Conservation (phyloP, 495 filamentous ascomycete species). For the Letharia lupina region DNA sequence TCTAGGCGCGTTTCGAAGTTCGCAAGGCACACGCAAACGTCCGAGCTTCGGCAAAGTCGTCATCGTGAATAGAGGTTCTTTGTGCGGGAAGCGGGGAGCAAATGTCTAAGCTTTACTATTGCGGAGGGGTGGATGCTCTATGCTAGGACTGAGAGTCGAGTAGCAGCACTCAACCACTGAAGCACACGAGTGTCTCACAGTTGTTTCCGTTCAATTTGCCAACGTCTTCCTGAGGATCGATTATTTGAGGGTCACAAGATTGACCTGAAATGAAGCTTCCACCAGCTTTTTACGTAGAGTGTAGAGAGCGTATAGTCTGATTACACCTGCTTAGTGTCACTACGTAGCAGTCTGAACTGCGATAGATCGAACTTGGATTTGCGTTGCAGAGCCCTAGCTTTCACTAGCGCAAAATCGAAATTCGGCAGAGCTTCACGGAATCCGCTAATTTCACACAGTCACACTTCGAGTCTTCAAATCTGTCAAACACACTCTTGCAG, state of each 20-base stretch:
- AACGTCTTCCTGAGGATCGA: not conserved
- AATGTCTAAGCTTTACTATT: constrained; percentile 1
- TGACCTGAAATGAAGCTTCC: not conserved
- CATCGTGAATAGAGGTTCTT: not conserved
- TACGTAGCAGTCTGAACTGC: not conserved
- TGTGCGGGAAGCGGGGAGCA: constrained; percentile 1
- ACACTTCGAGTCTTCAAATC: not conserved
- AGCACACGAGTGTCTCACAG: not conserved
- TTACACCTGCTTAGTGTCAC: not conserved
- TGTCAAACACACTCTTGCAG: not conserved
- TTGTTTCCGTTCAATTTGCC: not conserved
- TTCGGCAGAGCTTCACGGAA: not conserved
- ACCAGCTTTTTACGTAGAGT: not conserved
- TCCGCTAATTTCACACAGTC: not conserved
- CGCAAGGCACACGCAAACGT: constrained; percentile 85
- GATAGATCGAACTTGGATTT: not conserved
- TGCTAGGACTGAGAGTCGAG: constrained; percentile 3
- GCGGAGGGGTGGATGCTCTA: not conserved
- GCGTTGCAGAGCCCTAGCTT: not conserved
- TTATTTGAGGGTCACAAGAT: not conserved
- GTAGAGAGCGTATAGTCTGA: not conserved
- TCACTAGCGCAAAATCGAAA: constrained; percentile 13
- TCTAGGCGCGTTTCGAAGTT: constrained; percentile 80
- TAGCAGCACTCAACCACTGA: not conserved
- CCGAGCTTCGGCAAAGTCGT: constrained; percentile 48